These are phyloP conservation scores for Dacryopinax spathularia DNA, from an alignment of 768 basidiomycete species.

Conservation along the genomic window DNA sequence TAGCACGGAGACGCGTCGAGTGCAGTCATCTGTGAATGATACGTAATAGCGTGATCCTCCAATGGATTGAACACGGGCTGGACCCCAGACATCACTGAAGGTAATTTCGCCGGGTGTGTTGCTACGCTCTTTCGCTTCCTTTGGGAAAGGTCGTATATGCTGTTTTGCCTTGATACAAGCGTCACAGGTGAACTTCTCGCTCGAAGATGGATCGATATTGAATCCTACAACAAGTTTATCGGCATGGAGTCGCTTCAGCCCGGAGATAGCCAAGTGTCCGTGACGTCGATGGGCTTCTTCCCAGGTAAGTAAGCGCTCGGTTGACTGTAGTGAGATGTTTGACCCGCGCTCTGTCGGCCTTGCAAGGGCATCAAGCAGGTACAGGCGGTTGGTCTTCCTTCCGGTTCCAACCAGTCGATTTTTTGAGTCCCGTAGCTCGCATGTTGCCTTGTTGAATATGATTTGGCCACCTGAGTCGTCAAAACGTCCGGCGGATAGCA, in stretches of 20 bases:
- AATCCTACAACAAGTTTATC: too few relatives aligned
- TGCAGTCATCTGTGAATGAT: conserved; percentile 21
- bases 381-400: neutral
- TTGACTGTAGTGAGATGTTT: too few relatives aligned
- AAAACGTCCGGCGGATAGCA: neutral
- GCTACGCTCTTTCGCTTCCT: neutral
- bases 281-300: too few relatives aligned
- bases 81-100: conserved; percentile 7
- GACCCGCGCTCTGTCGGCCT: too few relatives aligned
- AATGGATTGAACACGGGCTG: neutral
- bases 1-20: conserved; percentile 15
- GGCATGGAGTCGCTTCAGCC: too few relatives aligned
- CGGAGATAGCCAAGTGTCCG: too few relatives aligned
- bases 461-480: neutral
- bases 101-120: conserved; percentile 3
- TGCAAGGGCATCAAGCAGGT: neutral
- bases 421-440: neutral
- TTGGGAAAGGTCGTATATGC: neutral
- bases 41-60: conserved; percentile 8
- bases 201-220: too few relatives aligned
- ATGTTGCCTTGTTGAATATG: neutral
- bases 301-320: too few relatives aligned
- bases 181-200: neutral
- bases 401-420: neutral
- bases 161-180: conserved; percentile 8